Evolutionary conservation across 345 rosid genomes (phyloP).

Genomic region (Trapa incisa): DNA sequence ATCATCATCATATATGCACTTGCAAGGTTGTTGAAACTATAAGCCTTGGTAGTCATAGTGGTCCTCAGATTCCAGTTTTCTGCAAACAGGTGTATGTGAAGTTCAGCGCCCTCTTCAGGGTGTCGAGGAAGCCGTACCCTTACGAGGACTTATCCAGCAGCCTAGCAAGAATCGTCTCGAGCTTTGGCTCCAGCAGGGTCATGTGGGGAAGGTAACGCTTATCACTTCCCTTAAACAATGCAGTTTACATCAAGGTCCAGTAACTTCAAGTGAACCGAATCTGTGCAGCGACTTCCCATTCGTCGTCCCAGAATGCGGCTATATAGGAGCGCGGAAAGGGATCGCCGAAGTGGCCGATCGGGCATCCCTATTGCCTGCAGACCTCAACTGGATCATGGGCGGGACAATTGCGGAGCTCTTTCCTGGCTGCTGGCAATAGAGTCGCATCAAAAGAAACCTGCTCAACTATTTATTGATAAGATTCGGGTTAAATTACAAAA

Average conservation of each 20-base stretch:
- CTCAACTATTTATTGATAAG: not conserved
- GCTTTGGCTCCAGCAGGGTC: conserved; percentile 59
- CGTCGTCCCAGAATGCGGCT: conserved; percentile 78
- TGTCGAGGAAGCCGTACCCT: conserved; percentile 59
- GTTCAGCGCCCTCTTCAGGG: conserved; percentile 77
- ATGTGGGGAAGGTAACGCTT: conserved; percentile 83
- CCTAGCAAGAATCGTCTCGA: conserved; percentile 47
- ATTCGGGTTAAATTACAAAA: not conserved
- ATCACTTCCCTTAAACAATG: not conserved
- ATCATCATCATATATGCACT: not conserved
- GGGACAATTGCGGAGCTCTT: conserved; percentile 57
- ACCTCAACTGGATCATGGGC: conserved; percentile 62
- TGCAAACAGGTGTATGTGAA: conserved; percentile 59
- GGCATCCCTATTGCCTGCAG: conserved; percentile 48
- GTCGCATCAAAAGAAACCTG: no score
- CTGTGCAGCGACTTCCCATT: conserved; percentile 73
- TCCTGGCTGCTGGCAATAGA: conserved; percentile 35
- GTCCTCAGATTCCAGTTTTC: not conserved
- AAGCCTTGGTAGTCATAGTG: not conserved
- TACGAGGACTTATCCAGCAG: conserved; percentile 44
- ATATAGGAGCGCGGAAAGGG: conserved; percentile 64
- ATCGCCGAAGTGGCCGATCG: conserved; percentile 30
- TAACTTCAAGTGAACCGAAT: not conserved
- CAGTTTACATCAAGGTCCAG: not conserved
- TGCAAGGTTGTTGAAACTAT: not conserved